Percentiles rank a stretch among this genome's conserved stretches.
These are phyloP conservation scores for Phaeosphaeria sp. DNA, from an alignment of 2,329 filamentous ascomycete genomes.

Conservation along the genomic window DNA sequence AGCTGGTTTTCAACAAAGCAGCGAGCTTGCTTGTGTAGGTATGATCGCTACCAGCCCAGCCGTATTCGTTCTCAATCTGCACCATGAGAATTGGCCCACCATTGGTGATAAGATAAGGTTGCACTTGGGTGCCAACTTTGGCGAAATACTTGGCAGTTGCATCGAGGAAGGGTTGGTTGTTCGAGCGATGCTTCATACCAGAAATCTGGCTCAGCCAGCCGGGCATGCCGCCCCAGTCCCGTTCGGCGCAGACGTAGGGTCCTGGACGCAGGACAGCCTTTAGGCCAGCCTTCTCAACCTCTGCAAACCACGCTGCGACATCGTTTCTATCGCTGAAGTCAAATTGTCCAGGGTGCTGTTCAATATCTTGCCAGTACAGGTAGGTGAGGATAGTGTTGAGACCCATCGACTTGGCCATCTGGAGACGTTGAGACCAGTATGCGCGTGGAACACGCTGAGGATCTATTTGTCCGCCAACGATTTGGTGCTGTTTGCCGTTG, in stretches of 20 bases:
- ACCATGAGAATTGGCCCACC: constrained; percentile 59
- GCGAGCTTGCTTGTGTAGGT: constrained; percentile 51
- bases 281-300: constrained; percentile 57
- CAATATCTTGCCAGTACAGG: constrained; percentile 59
- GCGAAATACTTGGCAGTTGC: constrained; percentile 51
- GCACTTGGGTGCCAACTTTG: constrained; percentile 44
- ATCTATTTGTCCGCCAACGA: constrained; percentile 60
- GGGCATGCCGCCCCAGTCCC: constrained; percentile 59
- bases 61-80: constrained; percentile 61
- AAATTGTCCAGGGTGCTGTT: constrained; percentile 52
- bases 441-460: constrained; percentile 56
- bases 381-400: constrained; percentile 61
- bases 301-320: constrained; percentile 56
- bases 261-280: constrained; percentile 56
- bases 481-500: constrained; percentile 50
- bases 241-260: constrained; percentile 58
- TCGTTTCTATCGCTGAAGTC: constrained; percentile 52
- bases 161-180: constrained; percentile 51
- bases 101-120: constrained; percentile 40
- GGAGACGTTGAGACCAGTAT: constrained; percentile 57
- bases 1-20: constrained; percentile 52
- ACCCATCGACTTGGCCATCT: constrained; percentile 56
- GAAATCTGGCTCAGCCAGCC: constrained; percentile 53
- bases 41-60: constrained; percentile 56
- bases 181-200: constrained; percentile 51